phyloP scores from a whole-genome alignment of 1,284 basidiomycete species.

The Xanthoconium separans region DNA sequence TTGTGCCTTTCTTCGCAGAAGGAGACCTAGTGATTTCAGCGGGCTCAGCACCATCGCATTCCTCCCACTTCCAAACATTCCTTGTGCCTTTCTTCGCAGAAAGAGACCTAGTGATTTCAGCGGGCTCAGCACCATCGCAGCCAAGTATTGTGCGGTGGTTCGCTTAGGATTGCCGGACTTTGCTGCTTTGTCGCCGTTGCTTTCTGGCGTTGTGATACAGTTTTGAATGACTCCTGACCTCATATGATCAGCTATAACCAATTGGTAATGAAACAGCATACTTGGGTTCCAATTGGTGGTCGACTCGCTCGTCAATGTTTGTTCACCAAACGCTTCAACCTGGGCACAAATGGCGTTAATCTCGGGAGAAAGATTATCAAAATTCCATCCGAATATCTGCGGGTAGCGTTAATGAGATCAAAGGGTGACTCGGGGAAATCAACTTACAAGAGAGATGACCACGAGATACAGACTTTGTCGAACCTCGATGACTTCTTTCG shows the following conservation, averaged over 20 bases:
- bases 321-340: neutral
- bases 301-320: neutral
- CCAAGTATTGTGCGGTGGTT: neutral
- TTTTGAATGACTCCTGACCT: neutral
- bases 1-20: neutral
- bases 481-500: neutral
- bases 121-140: neutral
- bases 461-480: neutral
- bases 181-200: neutral
- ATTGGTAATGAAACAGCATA: neutral
- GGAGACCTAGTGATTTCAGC: neutral
- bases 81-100: too few species aligned
- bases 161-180: neutral
- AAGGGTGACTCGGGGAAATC: too few species aligned
- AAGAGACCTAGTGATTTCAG: neutral
- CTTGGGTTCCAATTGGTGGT: neutral
- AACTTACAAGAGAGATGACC: neutral
- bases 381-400: neutral
- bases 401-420: too few species aligned
- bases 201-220: neutral
- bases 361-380: neutral
- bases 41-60: neutral
- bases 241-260: neutral
- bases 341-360: neutral
- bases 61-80: too few species aligned